Evolutionary conservation across 2,329 filamentous ascomycete species (phyloP), one percentile per base, ranked within the genome.

Genomic region (Gaeumannomyces tritici): DNA sequence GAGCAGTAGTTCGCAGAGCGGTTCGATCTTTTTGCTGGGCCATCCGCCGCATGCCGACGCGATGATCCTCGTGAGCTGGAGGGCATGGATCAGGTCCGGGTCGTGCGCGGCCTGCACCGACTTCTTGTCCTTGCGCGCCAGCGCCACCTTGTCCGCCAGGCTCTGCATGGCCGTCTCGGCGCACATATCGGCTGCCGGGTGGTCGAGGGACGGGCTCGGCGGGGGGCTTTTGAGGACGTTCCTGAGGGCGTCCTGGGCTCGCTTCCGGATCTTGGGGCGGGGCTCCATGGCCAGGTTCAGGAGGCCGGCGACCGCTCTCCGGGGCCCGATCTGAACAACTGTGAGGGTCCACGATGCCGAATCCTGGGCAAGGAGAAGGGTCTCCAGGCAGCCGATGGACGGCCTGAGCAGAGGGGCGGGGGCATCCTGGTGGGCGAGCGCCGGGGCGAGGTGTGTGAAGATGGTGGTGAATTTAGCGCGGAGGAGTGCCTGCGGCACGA

Each of bases 391-490:
- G 69, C 95, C 95, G 70, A 98, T 95, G 13, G 92, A 95, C 0
- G 93, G 89, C 69, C 90, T 83, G 62, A 98, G 79, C 9, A 98
- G 82, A 6, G 93, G 89, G 8, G 95, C 91, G 75, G 97, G 93
- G 65, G 91, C 90, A 69, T 95, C 89, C 56, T 86, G 80, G 67
- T 90, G 82, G 62, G 90, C 87, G 58, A 99, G 82, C 15, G 93
- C 89, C 2, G 93, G 93, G 26, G 91, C 92, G 67, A 99, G 84
- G 65, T 89, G 87, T 35, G 88, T 86, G 64, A 99, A 86, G 70
- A 99, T 97, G 75, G 96, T 90, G 31, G 90, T 89, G 78, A 99
- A 99, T 75, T 98, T 97, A 67, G 91, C 89, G 71, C 93, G 90
- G 63, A 99, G 88, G 64, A 99, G 87, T 64, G 93, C 86, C 65